Conservation (phyloP, 768 basidiomycete genomes). For the Naganishia friedmannii region DNA sequence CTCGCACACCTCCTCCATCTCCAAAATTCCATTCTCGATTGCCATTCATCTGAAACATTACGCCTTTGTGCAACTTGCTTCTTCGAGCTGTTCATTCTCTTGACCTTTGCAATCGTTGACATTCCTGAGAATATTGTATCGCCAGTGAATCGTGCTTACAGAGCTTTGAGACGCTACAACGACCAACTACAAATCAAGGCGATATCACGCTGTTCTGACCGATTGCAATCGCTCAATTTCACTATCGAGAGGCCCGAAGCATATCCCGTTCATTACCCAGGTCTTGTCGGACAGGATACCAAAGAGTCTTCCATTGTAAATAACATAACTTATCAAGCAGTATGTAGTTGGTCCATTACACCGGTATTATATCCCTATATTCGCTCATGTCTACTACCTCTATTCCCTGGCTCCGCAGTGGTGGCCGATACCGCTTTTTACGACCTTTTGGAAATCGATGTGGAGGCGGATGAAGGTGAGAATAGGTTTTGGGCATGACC, state of each 20-base stretch:
- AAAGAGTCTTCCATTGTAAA: background rate
- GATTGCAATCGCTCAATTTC: no score
- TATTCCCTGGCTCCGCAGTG: slow-evolving; percentile 37
- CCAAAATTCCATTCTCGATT: slow-evolving; percentile 10
- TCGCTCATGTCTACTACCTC: background rate
- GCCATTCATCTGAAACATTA: slow-evolving; percentile 14
- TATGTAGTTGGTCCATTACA: background rate
- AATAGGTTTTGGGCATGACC: no score
- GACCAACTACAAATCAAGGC: background rate
- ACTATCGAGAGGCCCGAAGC: background rate
- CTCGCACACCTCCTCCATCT: background rate
- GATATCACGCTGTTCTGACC: background rate
- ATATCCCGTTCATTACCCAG: background rate
- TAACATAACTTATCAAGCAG: background rate
- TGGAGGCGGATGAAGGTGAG: slow-evolving; percentile 63
- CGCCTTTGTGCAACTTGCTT: background rate
- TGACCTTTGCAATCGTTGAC: no score
- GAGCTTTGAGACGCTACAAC: no score
- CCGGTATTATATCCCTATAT: background rate
- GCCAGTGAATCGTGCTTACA: no score
- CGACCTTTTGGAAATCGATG: slow-evolving; percentile 72
- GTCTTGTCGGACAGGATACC: background rate
- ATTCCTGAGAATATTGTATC: no score
- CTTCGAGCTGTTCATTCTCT: no score
- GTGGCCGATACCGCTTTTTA: slow-evolving; percentile 61